Percentiles rank a stretch among this genome's conserved stretches.
Conservation (phyloP, 164 flowering plant species). For the Kingdonia uniflora region DNA sequence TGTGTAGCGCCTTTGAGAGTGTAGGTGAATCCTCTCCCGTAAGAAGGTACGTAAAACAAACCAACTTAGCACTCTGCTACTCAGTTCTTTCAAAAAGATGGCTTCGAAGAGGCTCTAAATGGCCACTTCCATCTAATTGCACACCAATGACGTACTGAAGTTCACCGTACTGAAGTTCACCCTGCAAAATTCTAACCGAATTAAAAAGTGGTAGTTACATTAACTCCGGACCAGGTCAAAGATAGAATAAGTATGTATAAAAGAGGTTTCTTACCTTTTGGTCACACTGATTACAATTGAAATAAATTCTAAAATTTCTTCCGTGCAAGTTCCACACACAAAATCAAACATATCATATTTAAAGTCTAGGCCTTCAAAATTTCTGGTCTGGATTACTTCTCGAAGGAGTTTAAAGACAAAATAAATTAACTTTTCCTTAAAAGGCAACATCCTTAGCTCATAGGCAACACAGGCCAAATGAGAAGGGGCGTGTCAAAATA, state of each 20-base stretch:
- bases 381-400: background rate
- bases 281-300: slow-evolving; percentile 96
- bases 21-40: too few relatives aligned
- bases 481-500: too few relatives aligned
- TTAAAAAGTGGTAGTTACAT: background rate
- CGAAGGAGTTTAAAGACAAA: too few relatives aligned
- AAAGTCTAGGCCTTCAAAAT: background rate
- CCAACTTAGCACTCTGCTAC: slow-evolving; percentile 71
- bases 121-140: slow-evolving; percentile 97
- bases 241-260: background rate
- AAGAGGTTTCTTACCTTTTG: slow-evolving; percentile 51
- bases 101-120: slow-evolving; percentile 76
- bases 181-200: slow-evolving; percentile 27
- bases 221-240: background rate
- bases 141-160: slow-evolving; percentile 98
- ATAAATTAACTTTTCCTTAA: too few relatives aligned
- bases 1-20: too few relatives aligned
- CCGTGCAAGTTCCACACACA: slow-evolving; percentile 34
- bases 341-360: background rate
- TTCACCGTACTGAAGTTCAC: slow-evolving; percentile 95
- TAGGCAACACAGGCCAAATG: too few relatives aligned
- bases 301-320: slow-evolving; percentile 97
- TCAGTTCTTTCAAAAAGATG: slow-evolving; percentile 81
- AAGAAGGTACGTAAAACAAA: too few relatives aligned
- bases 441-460: too few relatives aligned